These are phyloP conservation scores for Colletotrichum sp. DNA, from an alignment of 2,329 filamentous ascomycete genomes.

Conservation along the genomic window DNA sequence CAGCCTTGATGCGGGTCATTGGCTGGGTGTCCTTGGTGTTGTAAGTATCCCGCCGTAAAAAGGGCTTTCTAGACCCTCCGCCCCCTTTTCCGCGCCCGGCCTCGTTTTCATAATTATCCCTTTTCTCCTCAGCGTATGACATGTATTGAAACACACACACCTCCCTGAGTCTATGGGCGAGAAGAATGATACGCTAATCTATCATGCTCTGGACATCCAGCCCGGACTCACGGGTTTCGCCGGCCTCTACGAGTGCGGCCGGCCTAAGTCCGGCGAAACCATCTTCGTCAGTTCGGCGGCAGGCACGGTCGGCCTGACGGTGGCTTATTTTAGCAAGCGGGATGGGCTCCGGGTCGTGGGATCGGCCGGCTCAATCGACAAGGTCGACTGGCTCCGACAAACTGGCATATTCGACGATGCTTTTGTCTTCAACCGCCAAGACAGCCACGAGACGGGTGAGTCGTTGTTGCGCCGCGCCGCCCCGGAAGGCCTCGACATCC, in stretches of 20 bases:
- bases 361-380: neutral
- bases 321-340: neutral
- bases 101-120: neutral
- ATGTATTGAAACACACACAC: neutral
- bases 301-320: slow-evolving; percentile 30
- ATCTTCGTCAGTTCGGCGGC: slow-evolving; percentile 79
- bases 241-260: slow-evolving; percentile 75
- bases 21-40: neutral
- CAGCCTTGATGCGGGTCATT: neutral
- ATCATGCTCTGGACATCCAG: slow-evolving; percentile 29
- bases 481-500: slow-evolving; percentile 78
- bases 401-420: neutral
- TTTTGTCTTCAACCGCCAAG: neutral
- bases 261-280: slow-evolving; percentile 78
- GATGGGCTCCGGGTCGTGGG: neutral
- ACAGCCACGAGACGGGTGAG: neutral
- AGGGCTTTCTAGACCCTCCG: neutral
- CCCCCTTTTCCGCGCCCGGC: neutral
- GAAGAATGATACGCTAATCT: neutral
- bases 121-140: neutral
- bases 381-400: neutral
- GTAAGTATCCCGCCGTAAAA: neutral
- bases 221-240: slow-evolving; percentile 78
- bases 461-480: slow-evolving; percentile 70
- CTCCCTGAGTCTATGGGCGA: neutral